Conservation (phyloP, 129 eudicot species). For the Chrysanthemum makinoi region DNA sequence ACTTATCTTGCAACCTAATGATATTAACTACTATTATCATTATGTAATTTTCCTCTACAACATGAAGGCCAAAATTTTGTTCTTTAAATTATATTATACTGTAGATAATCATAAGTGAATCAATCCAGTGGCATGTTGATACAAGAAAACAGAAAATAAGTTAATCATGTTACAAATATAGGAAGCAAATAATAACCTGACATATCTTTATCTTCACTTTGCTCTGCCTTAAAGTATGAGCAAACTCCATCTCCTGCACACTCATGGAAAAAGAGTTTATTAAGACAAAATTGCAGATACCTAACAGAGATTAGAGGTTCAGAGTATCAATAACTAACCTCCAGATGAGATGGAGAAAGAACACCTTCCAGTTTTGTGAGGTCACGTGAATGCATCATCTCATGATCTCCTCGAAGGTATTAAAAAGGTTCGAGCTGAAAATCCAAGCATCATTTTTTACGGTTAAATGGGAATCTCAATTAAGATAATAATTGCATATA, state of each 20-base stretch:
- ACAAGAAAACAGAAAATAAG: conserved; percentile 3
- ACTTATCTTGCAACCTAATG: too few species aligned
- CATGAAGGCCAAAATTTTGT: background rate
- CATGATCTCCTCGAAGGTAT: conserved; percentile 97
- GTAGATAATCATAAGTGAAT: background rate
- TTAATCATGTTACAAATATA: background rate
- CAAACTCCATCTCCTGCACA: conserved; percentile 96
- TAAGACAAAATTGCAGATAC: conserved; percentile 5
- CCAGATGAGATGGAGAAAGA: conserved; percentile 96
- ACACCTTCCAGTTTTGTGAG: conserved; percentile 94
- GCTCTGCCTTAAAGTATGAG: conserved; percentile 92
- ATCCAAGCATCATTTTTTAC: conserved; percentile 16
- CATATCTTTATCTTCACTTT: conserved; percentile 93
- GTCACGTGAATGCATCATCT: conserved; percentile 85
- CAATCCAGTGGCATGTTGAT: background rate
- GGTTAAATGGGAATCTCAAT: conserved; percentile 1
- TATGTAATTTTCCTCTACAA: too few species aligned
- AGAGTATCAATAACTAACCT: conserved; percentile 50
- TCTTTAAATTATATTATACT: background rate
- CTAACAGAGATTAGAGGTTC: conserved; percentile 9
- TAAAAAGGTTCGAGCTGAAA: conserved; percentile 82
- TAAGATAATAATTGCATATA: conserved; percentile 3
- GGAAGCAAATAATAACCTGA: conserved; percentile 52
- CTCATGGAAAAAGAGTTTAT: conserved; percentile 3
- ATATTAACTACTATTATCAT: too few species aligned